A percentile compares a stretch with the other conserved stretches of the same genome.
phyloP scores from a whole-genome alignment of 192 early-diverging fungal genomes.

The Backusella tuberculispora region DNA sequence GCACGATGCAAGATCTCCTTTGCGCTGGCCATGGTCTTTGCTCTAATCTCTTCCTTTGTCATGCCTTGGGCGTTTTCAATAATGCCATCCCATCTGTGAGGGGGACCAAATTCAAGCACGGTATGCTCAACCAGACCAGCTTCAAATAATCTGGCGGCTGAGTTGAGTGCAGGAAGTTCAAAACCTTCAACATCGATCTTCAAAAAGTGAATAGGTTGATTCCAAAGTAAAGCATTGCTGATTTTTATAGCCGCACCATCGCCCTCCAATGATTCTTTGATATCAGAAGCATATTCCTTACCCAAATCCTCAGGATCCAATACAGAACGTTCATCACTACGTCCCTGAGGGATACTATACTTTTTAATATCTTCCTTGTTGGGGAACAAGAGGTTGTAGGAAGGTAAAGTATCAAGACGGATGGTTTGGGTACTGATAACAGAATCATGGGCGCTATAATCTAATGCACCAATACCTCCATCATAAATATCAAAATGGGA shows the following conservation, averaged over 20 bases:
- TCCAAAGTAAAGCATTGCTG: slow-evolving; percentile 16
- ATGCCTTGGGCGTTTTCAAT: slow-evolving; percentile 26
- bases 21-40: slow-evolving; percentile 19
- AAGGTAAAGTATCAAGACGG: slow-evolving; percentile 36
- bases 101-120: slow-evolving; percentile 44
- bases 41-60: slow-evolving; percentile 15
- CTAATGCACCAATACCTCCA: slow-evolving; percentile 36
- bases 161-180: slow-evolving; percentile 37
- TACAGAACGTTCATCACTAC: slow-evolving; percentile 8
- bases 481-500: slow-evolving; percentile 33
- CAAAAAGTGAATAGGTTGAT: slow-evolving; percentile 42
- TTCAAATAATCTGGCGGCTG: slow-evolving; percentile 36
- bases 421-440: slow-evolving; percentile 42
- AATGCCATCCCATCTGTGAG: slow-evolving; percentile 39
- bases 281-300: slow-evolving; percentile 25
- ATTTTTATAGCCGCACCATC: background rate
- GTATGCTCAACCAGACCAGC: slow-evolving; percentile 31
- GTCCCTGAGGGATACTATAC: background rate
- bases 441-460: slow-evolving; percentile 11
- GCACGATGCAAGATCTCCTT: slow-evolving; percentile 29
- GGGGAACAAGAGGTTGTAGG: slow-evolving; percentile 32
- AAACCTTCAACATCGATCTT: slow-evolving; percentile 47
- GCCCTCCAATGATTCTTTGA: slow-evolving; percentile 23
- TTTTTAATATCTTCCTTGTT: background rate
- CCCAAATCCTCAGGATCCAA: slow-evolving; percentile 29